A percentile compares a stretch with the other conserved stretches of the same genome.
Conservation (phyloP, 768 basidiomycete species). For the Tulasnella sp. region DNA sequence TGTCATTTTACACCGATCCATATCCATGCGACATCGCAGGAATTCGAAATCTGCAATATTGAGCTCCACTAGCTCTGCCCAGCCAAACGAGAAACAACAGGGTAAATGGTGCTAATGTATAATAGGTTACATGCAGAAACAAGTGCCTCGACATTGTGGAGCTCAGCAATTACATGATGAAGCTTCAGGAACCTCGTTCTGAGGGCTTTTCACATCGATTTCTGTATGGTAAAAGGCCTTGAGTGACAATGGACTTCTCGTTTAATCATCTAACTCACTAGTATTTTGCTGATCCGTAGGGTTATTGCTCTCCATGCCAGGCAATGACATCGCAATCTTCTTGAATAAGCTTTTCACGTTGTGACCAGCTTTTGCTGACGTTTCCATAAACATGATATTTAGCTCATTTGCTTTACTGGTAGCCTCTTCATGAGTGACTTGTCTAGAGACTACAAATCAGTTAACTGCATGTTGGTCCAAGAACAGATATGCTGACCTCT, state of each 20-base stretch:
- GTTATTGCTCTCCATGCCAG: slow-evolving; percentile 82
- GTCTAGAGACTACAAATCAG: slow-evolving; percentile 53
- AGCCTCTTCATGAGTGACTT: slow-evolving; percentile 98
- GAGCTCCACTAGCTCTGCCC: too few relatives aligned
- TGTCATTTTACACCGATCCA: too few relatives aligned
- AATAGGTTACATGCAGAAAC: too few relatives aligned
- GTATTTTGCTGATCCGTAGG: slow-evolving; percentile 17
- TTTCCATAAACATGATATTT: slow-evolving; percentile 98
- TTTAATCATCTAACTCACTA: not conserved
- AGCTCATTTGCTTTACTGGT: slow-evolving; percentile 81
- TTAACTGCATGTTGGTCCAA: not conserved
- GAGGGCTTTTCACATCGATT: slow-evolving; percentile 78
- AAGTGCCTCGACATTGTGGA: too few relatives aligned
- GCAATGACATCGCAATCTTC: slow-evolving; percentile 96
- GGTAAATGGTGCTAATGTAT: too few relatives aligned
- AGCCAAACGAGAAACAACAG: too few relatives aligned
- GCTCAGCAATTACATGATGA: slow-evolving; percentile 80
- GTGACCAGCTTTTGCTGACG: slow-evolving; percentile 96
- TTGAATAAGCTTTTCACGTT: slow-evolving; percentile 99
- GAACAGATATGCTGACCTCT: slow-evolving; percentile 52
- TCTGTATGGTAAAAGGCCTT: slow-evolving; percentile 34
- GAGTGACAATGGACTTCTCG: not conserved
- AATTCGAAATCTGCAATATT: too few relatives aligned
- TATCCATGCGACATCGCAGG: too few relatives aligned
- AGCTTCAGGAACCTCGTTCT: slow-evolving; percentile 66